Base-by-base conservation (phyloP, 106 monocot genomes). In the Narthecium ossifragum region DNA sequence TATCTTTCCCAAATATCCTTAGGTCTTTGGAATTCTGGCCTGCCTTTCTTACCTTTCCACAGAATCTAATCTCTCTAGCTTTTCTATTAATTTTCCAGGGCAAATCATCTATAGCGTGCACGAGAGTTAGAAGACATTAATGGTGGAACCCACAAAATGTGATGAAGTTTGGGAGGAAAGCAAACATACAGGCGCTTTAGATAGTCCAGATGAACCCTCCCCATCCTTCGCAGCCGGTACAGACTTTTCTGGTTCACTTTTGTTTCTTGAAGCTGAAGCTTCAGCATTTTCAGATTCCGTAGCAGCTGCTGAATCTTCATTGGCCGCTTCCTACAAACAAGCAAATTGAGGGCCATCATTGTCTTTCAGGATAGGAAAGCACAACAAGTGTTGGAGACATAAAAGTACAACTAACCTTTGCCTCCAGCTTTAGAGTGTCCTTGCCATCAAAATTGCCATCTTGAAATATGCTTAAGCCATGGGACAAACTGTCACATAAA, bases 391-490 rank as follows among this genome's bases (percentile, higher is more conserved):
- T 34, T 23, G 21, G 10, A 13, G 34, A 64, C 53, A 54, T 13
- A 27, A 34, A 34, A 48, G 23, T 29, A 12, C 25, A 28, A 34
- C 52, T 60, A 37, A 90, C 85, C 81, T 78, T 79, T 32, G 55
- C 69, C 68, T 86, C 92, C 20, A 85, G 68, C 64, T 80, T 76
- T 56, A 64, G 47, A 68, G 66, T 76, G 40, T 72, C 68, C 58
- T 84, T 75, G 53, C 57, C 71, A 31, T 48, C 43, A 27, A 75
- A 49, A 46, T 83, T 83, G 24, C 74, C 75, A 64, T 80, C 88
- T 72, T 89, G 88, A 40, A 89, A 89, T 64, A 89, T 74, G 32
- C 68, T 77, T 49, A 89, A 55, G 33, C 69, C 88, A 81, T 84
- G 88, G 25, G 88, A 80, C 65, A 89, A 75, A 64, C 88, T 89